phyloP scores from a whole-genome alignment of 1,139 yeast species.

The Debaryomyces sp. region DNA sequence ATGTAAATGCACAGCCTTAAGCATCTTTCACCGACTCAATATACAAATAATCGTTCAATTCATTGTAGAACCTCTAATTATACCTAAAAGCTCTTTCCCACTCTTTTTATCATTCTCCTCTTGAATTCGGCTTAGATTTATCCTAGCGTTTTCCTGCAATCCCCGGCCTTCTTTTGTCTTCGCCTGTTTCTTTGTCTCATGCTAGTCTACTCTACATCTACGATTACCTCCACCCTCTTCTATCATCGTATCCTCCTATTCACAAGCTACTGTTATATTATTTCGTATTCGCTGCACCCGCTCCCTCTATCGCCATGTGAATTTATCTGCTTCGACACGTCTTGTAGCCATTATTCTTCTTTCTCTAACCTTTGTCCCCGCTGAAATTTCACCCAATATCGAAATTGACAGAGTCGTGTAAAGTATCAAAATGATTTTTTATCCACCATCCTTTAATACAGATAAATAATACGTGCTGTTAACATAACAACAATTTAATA shows the following conservation, averaged over 20 bases:
- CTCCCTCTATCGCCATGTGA: background rate
- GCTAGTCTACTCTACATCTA: background rate
- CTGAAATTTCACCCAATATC: background rate
- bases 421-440: background rate
- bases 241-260: background rate
- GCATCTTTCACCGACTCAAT: background rate
- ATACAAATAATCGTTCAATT: background rate
- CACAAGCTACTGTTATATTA: background rate
- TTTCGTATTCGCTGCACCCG: background rate
- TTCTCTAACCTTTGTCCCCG: background rate
- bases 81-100: background rate
- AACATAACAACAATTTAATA: background rate
- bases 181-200: background rate
- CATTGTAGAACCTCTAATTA: background rate
- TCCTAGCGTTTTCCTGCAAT: too few relatives aligned
- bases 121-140: too few relatives aligned
- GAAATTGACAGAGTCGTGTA: conserved; percentile 3
- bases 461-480: conserved; percentile 3
- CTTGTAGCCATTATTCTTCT: background rate
- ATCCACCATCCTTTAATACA: conserved; percentile 1
- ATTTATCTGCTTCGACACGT: background rate
- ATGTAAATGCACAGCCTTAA: background rate
- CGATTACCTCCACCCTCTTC: background rate
- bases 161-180: too few relatives aligned
- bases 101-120: background rate